Conservation (phyloP, 306 rosid genomes). For the Luffa aegyptiaca region DNA sequence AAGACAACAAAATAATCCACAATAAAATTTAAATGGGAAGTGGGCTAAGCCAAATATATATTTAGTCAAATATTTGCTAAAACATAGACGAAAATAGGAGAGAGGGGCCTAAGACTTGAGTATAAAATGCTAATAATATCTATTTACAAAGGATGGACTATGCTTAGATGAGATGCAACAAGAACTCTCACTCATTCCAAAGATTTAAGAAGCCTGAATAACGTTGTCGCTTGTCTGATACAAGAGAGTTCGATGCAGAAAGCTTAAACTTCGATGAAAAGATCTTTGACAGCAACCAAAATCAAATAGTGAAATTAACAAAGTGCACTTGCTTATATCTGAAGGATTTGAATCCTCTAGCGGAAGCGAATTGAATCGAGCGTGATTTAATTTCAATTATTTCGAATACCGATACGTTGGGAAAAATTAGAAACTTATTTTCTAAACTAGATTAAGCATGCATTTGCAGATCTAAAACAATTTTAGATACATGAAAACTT, state of each 20-base stretch:
- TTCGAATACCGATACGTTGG: too few species aligned
- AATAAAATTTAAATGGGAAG: not conserved
- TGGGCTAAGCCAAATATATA: not conserved
- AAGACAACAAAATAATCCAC: not conserved
- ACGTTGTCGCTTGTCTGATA: slow-evolving; percentile 83
- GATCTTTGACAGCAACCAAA: slow-evolving; percentile 62
- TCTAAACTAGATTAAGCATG: too few species aligned
- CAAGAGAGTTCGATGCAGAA: slow-evolving; percentile 90
- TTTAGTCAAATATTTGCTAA: not conserved
- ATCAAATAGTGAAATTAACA: not conserved
- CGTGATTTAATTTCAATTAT: too few species aligned
- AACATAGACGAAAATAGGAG: not conserved
- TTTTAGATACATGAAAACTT: too few species aligned
- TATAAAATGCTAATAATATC: slow-evolving; percentile 2
- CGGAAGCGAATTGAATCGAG: too few species aligned
- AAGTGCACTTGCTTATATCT: not conserved
- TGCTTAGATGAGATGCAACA: not conserved
- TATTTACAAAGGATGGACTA: slow-evolving; percentile 3
- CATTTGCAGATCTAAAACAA: too few species aligned
- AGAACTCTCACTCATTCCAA: slow-evolving; percentile 39
- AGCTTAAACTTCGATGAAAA: slow-evolving; percentile 88
- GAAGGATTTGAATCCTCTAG: too few species aligned
- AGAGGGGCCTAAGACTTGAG: not conserved
- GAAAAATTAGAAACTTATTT: too few species aligned
- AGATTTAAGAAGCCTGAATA: slow-evolving; percentile 84